A percentile compares a stretch with the other conserved stretches of the same genome.
These are phyloP conservation scores for Sphagnum contortum DNA, from an alignment of 225 moss, liverwort and hornwort species.

Conservation along the genomic window DNA sequence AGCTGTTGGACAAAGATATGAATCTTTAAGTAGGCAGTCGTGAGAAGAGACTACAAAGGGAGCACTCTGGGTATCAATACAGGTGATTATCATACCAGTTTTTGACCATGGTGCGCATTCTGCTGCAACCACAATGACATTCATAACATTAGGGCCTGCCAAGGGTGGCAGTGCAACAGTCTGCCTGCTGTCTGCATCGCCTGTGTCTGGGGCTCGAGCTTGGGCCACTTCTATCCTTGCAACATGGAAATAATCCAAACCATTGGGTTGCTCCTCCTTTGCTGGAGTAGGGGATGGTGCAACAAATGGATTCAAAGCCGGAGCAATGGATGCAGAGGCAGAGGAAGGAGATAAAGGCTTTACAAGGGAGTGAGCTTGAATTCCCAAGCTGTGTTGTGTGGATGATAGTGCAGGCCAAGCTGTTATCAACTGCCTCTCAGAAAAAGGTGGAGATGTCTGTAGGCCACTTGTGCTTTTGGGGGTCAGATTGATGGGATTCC, in stretches of 20 bases:
- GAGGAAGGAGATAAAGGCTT: slow-evolving; percentile 26
- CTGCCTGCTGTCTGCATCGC: slow-evolving; percentile 23
- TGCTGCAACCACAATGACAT: slow-evolving; percentile 63
- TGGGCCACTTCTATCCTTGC: slow-evolving; percentile 9
- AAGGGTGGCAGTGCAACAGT: slow-evolving; percentile 48
- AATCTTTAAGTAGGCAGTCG: too few species aligned
- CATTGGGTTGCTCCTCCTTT: slow-evolving; percentile 35
- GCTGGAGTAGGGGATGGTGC: slow-evolving; percentile 11
- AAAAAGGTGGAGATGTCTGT: slow-evolving; percentile 16
- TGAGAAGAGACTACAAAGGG: too few species aligned
- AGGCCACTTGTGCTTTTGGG: slow-evolving; percentile 20
- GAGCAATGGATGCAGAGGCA: slow-evolving; percentile 15
- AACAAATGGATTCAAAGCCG: slow-evolving; percentile 11
- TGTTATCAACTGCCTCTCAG: slow-evolving; percentile 40
- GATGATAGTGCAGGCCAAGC: slow-evolving; percentile 59
- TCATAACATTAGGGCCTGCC: slow-evolving; percentile 84
- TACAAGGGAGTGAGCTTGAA: slow-evolving; percentile 8
- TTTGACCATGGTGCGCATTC: slow-evolving; percentile 96
- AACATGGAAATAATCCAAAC: slow-evolving; percentile 29
- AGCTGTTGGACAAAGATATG: too few species aligned
- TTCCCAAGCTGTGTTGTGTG: slow-evolving; percentile 18
- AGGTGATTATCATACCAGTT: slow-evolving; percentile 33
- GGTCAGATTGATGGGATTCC: slow-evolving; percentile 7
- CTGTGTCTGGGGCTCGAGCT: slow-evolving; percentile 15
- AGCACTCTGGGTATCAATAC: too few species aligned